Conservation (phyloP, 805 yeast genomes). For the Ogataea nitratoaversa region DNA sequence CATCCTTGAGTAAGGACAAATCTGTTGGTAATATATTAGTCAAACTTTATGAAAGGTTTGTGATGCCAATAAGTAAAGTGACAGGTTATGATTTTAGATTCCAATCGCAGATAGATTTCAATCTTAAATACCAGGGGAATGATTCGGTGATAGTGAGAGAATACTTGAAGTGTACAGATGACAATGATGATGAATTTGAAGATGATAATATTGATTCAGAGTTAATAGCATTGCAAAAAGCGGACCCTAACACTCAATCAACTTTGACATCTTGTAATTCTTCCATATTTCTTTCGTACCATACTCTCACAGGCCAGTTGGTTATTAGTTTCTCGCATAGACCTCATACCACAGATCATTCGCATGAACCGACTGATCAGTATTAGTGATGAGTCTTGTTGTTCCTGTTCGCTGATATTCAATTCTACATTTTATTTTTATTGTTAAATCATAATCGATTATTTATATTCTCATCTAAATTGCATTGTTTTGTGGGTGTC, state of each 20-base stretch:
- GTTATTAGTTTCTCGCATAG: slow-evolving; percentile 29
- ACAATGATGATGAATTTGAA: slow-evolving; percentile 14
- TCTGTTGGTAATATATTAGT: slow-evolving; percentile 21
- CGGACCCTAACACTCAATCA: slow-evolving; percentile 7
- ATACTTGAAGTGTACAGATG: slow-evolving; percentile 18
- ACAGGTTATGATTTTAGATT: slow-evolving; percentile 28
- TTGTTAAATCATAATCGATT: too few species aligned
- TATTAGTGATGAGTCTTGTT: neutral
- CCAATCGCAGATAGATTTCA: slow-evolving; percentile 15
- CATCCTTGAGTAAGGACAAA: slow-evolving; percentile 18
- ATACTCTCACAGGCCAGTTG: slow-evolving; percentile 23
- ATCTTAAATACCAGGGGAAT: slow-evolving; percentile 8
- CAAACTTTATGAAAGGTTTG: slow-evolving; percentile 25
- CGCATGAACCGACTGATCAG: neutral
- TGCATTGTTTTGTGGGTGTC: too few species aligned
- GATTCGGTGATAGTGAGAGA: slow-evolving; percentile 17
- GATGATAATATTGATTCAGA: slow-evolving; percentile 21
- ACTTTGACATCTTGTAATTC: slow-evolving; percentile 21
- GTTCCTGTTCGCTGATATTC: too few species aligned
- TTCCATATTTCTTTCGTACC: slow-evolving; percentile 24
- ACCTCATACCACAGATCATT: slow-evolving; percentile 14
- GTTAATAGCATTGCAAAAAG: slow-evolving; percentile 22
- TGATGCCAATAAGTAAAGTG: slow-evolving; percentile 26
- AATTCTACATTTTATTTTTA: slow-evolving; percentile 11
- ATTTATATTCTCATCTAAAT: slow-evolving; percentile 15